phyloP scores from a whole-genome alignment of 2,329 filamentous ascomycete genomes.

The Diaporthe humulicola region DNA sequence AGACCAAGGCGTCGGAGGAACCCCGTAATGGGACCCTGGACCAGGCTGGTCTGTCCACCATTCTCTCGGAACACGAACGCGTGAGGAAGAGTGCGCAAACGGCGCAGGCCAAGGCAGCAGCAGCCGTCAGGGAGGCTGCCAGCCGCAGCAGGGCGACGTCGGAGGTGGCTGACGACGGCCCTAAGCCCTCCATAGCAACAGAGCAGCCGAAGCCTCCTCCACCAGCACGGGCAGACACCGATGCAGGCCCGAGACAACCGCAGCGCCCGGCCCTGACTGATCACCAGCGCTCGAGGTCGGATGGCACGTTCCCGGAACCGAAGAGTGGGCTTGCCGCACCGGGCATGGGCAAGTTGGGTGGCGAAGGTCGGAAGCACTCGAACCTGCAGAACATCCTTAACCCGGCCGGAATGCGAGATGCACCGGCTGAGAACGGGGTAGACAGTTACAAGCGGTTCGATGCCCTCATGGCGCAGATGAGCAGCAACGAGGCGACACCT shows the following conservation, averaged over 20 bases:
- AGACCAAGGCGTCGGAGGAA: neutral
- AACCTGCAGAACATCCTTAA: constrained; percentile 33
- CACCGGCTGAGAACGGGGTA: neutral
- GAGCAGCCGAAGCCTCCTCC: neutral
- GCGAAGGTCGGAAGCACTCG: constrained; percentile 9
- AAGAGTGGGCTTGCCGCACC: constrained; percentile 7
- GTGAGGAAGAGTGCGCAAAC: constrained; percentile 33
- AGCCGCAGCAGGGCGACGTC: constrained; percentile 37
- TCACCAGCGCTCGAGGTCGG: constrained; percentile 37
- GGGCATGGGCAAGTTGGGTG: constrained; percentile 20
- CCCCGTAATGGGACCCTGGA: neutral
- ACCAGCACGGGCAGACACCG: neutral
- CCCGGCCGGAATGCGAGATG: neutral
- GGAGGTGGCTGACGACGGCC: constrained; percentile 26
- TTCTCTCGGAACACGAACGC: constrained; percentile 32
- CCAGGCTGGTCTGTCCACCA: neutral
- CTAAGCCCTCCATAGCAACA: neutral
- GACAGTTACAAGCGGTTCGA: constrained; percentile 36
- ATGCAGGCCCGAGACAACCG: neutral
- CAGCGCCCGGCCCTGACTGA: constrained; percentile 7
- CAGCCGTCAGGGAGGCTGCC: constrained; percentile 34
- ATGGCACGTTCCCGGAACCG: constrained; percentile 15
- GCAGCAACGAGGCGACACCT: neutral
- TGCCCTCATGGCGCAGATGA: constrained; percentile 37
- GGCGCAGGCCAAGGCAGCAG: constrained; percentile 37